Percentiles rank a stretch among this genome's conserved stretches.
Conservation (phyloP, 306 rosid species). For the Dalbergia cultrata region DNA sequence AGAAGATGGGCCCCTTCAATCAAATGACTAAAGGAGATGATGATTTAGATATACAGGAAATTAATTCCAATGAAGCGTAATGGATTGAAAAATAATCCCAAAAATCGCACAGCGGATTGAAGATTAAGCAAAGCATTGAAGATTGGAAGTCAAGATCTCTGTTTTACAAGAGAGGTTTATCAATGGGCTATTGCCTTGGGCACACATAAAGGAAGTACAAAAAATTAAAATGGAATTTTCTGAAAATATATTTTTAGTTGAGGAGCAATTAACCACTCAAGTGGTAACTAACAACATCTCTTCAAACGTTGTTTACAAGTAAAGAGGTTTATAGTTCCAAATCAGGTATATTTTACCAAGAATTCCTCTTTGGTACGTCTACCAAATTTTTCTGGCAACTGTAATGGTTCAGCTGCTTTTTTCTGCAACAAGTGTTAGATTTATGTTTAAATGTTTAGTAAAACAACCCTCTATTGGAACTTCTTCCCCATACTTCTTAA, state of each 20-base stretch:
- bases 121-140: too few relatives aligned
- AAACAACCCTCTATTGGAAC: not conserved
- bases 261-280: not conserved
- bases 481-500: not conserved
- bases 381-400: not conserved
- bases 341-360: not conserved
- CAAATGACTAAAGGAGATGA: not conserved
- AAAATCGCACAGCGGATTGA: not conserved
- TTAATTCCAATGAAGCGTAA: not conserved
- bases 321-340: not conserved
- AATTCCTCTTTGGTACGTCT: not conserved
- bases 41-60: conserved; percentile 8
- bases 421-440: not conserved
- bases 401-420: not conserved
- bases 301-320: not conserved
- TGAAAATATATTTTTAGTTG: not conserved
- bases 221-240: not conserved
- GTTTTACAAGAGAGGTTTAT: not conserved
- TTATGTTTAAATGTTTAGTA: not conserved
- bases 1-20: not conserved
- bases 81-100: not conserved
- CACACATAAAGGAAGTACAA: not conserved
- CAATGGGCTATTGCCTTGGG: conserved; percentile 7
- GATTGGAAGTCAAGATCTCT: not conserved
- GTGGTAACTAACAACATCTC: not conserved